Evolutionary conservation across 371 early-diverging fungal species (phyloP).

Genomic region (Parasitella parasitica): DNA sequence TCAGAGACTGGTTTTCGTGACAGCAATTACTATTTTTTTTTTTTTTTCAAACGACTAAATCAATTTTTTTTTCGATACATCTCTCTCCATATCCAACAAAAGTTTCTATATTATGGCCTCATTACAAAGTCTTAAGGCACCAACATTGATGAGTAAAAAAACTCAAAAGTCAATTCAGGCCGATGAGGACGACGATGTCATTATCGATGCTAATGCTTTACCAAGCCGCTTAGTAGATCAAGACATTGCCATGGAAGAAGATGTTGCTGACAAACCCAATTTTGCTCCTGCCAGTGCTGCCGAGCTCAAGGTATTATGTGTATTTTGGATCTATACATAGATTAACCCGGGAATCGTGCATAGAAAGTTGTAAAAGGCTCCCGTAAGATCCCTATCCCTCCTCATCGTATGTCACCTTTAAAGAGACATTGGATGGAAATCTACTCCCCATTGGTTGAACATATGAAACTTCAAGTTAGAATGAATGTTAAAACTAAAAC

Average conservation of each 20-base stretch:
- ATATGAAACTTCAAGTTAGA: slow-evolving; percentile 95
- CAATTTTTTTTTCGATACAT: neutral
- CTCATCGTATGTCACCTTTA: slow-evolving; percentile 89
- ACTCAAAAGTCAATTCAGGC: slow-evolving; percentile 38
- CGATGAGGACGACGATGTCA: slow-evolving; percentile 62
- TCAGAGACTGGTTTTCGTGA: neutral
- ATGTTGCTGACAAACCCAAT: slow-evolving; percentile 35
- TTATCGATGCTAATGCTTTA: slow-evolving; percentile 63
- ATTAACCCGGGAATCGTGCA: neutral
- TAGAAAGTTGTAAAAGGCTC: slow-evolving; percentile 52
- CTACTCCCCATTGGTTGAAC: slow-evolving; percentile 98
- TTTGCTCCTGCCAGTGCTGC: slow-evolving; percentile 41
- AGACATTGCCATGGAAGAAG: slow-evolving; percentile 54
- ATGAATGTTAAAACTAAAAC: slow-evolving; percentile 90
- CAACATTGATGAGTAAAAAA: slow-evolving; percentile 53
- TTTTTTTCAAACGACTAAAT: neutral
- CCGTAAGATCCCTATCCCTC: slow-evolving; percentile 90
- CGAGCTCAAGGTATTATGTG: slow-evolving; percentile 30
- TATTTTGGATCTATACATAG: no score
- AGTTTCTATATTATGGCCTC: slow-evolving; percentile 51
- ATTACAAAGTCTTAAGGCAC: slow-evolving; percentile 56
- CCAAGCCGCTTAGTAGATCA: slow-evolving; percentile 38
- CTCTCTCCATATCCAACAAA: neutral
- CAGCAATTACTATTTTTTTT: slow-evolving; percentile 1
- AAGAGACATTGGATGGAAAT: slow-evolving; percentile 97